Conservation (phyloP, 495 filamentous ascomycete genomes). For the Elaphomyces granulatus region DNA sequence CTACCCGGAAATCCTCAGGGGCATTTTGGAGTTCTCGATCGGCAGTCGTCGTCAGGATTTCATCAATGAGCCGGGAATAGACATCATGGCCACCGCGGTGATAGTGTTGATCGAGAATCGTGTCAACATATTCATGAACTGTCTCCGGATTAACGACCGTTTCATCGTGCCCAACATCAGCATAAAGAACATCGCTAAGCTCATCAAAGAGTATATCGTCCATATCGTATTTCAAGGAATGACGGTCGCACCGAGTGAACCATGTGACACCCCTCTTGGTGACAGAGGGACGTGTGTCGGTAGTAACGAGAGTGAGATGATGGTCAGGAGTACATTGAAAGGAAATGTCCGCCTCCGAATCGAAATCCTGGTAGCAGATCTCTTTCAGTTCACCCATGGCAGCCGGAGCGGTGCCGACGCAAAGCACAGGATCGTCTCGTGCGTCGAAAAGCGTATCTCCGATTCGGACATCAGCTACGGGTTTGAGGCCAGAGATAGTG, state of each 20-base stretch:
- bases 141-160: background rate
- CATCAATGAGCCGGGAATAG: background rate
- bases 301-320: background rate
- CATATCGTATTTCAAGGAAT: background rate
- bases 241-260: background rate
- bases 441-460: background rate
- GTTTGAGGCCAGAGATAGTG: slow-evolving; percentile 1
- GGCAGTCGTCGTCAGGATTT: background rate
- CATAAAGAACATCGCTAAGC: background rate
- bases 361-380: background rate
- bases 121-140: background rate
- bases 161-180: background rate
- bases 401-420: background rate
- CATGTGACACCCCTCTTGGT: background rate
- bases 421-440: background rate
- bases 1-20: background rate
- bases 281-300: background rate
- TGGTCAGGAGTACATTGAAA: background rate
- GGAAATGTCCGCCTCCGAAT: background rate
- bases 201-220: background rate
- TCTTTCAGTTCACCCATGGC: background rate
- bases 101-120: background rate
- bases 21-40: background rate
- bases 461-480: background rate
- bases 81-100: background rate